Evolutionary conservation across 305 asterid genomes (phyloP), one percentile per base, ranked within the genome.

Genomic region (Solanum chacoense): DNA sequence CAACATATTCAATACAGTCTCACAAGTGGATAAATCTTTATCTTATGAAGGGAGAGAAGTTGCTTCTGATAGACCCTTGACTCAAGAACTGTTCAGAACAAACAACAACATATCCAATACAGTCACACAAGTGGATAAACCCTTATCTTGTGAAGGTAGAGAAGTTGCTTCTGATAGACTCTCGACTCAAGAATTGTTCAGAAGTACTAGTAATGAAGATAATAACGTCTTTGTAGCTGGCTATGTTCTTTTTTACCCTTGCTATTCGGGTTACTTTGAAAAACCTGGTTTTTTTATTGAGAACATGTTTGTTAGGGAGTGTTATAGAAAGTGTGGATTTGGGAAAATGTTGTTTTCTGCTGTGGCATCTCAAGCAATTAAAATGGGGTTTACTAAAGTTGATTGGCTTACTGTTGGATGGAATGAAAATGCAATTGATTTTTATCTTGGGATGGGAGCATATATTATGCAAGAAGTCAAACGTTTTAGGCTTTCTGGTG

Each of bases 401-500:
- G 91, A 89, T 28, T 88, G 89, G 89, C 59, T 87, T 74, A 86
- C 85, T 8, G 88, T 84, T 29, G 85, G 67, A 4, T 87, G 89
- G 88, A 89, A 89, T 22, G 34, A 14, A 22, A 11, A 59, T 32
- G 76, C 87, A 7, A 89, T 87, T n/a, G 11, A 67, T 37, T 81
- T 89, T n/a, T 71, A 80, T 72, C 36, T 77, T 32, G 85, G 85
- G 13, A 87, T 87, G 88, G 91, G 91, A 1, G 80, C 40, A 29
- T 45, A 89, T 73, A 73, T 24, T 28, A 84, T 89, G 78, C 31
- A 71, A 13, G 91, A 87, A 22, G 88, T 87, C 8, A 79, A 87
- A 75, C 88, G 78, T 20, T 81, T 65, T 84, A 89, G 91, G 89
- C 72, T 89, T 32, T 89, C 89, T 11, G 89, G 89, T 20, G 29